Evolutionary conservation across 1,139 yeast genomes (phyloP).

Genomic region (Yamadazyma diospyri): DNA sequence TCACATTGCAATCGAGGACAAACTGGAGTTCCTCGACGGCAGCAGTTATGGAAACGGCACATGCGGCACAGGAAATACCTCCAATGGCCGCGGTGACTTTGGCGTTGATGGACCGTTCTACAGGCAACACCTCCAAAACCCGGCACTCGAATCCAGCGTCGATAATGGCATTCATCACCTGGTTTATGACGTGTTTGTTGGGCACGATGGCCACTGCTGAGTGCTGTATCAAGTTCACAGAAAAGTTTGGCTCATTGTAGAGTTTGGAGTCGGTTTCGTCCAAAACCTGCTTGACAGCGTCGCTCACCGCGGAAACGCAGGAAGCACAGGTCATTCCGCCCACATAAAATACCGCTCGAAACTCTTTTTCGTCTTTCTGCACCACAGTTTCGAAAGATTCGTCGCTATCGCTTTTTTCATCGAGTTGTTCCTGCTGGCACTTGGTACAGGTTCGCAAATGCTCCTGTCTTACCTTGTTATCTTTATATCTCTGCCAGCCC

Average conservation of each 20-base stretch:
- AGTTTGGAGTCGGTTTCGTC: constrained; percentile 11
- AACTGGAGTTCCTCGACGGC: constrained; percentile 51
- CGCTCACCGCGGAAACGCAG: constrained; percentile 48
- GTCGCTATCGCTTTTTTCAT: constrained; percentile 1
- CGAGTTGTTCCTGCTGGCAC: constrained; percentile 23
- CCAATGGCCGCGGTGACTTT: constrained; percentile 61
- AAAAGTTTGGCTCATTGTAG: constrained; percentile 24
- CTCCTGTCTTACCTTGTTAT: constrained; percentile 12
- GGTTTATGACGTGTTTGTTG: constrained; percentile 51
- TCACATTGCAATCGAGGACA: constrained; percentile 52
- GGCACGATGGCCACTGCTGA: constrained; percentile 46
- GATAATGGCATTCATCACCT: constrained; percentile 42
- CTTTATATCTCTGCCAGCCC: constrained; percentile 9
- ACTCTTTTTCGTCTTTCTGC: constrained; percentile 26
- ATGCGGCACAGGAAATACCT: constrained; percentile 75
- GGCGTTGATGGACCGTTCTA: constrained; percentile 43
- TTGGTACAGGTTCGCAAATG: constrained; percentile 32
- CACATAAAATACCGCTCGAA: constrained; percentile 51
- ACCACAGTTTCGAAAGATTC: constrained; percentile 26
- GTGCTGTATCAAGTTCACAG: constrained; percentile 43
- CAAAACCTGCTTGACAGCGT: constrained; percentile 37
- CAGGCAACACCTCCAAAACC: constrained; percentile 58
- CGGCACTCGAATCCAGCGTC: constrained; percentile 59
- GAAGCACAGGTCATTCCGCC: constrained; percentile 69
- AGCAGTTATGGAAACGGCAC: constrained; percentile 53